Evolutionary conservation across 345 rosid species (phyloP), one percentile per base, ranked within the genome.

Genomic region (Hibiscus syriacus): DNA sequence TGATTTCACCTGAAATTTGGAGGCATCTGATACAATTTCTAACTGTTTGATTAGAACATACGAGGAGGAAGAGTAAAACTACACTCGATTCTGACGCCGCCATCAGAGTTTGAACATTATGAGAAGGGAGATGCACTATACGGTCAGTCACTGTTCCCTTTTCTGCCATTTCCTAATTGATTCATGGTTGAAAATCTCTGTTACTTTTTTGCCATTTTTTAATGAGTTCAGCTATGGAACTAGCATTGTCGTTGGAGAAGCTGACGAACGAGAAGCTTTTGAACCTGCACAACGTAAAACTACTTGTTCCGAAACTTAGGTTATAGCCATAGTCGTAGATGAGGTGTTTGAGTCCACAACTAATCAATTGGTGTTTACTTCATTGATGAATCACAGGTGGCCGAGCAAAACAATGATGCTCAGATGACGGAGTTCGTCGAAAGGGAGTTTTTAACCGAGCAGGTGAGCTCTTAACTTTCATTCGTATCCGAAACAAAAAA

Each of bases 161-260:
- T n/a, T n/a, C n/a, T n/a, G n/a, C n/a, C n/a, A n/a, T n/a, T n/a
- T n/a, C 20, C 27, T 17, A 26, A 9, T 29, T 13, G 12, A 1
- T 30, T 48, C 45, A 26, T 43, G 23, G 9, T 29, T 62, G 30
- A 9, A 8, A 6, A 48, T 48, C 1, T 48, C 53, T 48, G 12
- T 13, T n/a, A 13, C n/a, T n/a, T 43, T 48, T 46, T n/a, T n/a
- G n/a, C n/a, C n/a, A n/a, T n/a, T n/a, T n/a, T n/a, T n/a, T n/a
- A n/a, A n/a, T n/a, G 29, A 1, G 55, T 41, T n/a, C 85, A 94
- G 99, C 98, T 11, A 89, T 94, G 97, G 99, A 94, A 79, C 69
- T 94, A 39, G 84, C 98, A 8, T 71, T 94, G 64, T 86, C 96
- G 19, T 58, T 94, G 64, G 99, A 94, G 86, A 94, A 94, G 84